Evolutionary conservation across 768 basidiomycete species (phyloP).

Genomic region (Panaeolus papilionaceus): DNA sequence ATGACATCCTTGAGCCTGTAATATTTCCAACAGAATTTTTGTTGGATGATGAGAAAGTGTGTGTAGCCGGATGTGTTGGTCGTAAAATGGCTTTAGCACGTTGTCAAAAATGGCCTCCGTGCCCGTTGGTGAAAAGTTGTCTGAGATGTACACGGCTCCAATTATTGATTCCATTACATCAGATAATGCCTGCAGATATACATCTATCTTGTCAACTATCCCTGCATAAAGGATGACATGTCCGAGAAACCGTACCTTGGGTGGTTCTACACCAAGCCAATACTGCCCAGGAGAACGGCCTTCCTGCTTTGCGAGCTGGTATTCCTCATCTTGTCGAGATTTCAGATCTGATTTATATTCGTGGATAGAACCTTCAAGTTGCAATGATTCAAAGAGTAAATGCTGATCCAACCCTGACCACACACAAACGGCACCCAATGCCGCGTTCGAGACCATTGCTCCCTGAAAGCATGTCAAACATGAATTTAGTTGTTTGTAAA

Average conservation of each 20-base stretch:
- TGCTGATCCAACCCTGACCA: conserved; percentile 68
- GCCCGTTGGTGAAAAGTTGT: conserved; percentile 67
- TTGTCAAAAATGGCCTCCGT: conserved; percentile 70
- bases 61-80: conserved; percentile 73
- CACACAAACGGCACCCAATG: conserved; percentile 79
- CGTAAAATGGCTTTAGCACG: conserved; percentile 78
- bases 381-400: conserved; percentile 62
- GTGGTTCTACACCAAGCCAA: conserved; percentile 79
- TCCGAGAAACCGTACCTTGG: conserved; percentile 59
- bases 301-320: conserved; percentile 51
- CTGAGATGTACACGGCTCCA: conserved; percentile 82
- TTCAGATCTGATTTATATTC: conserved; percentile 58
- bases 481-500: conserved; percentile 20
- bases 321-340: conserved; percentile 53
- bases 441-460: conserved; percentile 86
- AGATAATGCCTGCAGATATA: conserved; percentile 61
- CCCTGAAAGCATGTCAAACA: conserved; percentile 49
- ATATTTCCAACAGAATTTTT: conserved; percentile 72
- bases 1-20: conserved; percentile 77
- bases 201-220: conserved; percentile 15
- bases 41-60: conserved; percentile 82
- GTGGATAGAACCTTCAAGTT: conserved; percentile 55
- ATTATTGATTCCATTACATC: conserved; percentile 83
- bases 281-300: conserved; percentile 66
- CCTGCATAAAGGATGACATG: conserved; percentile 13